A percentile compares a stretch with the other conserved stretches of the same genome.
Conservation (phyloP, 2,329 filamentous ascomycete species). For the Alternaria brassicae region DNA sequence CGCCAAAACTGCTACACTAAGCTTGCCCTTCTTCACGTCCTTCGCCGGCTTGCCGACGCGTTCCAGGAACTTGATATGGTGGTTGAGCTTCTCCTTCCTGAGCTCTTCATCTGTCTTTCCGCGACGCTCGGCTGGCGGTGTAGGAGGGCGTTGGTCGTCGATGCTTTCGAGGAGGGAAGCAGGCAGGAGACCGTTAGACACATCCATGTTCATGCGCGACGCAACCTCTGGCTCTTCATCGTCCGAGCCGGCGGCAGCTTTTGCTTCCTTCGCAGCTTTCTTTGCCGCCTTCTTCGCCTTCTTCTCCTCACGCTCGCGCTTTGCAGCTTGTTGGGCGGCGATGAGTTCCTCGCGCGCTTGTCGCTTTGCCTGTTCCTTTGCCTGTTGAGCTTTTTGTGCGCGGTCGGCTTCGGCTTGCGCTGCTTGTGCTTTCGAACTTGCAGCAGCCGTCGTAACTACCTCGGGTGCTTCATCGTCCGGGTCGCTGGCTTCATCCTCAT, state of each 20-base stretch:
- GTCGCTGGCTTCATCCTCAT: slow-evolving; percentile 41
- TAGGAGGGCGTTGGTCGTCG: slow-evolving; percentile 54
- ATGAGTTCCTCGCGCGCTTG: slow-evolving; percentile 43
- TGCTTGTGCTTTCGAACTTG: slow-evolving; percentile 37
- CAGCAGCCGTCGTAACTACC: slow-evolving; percentile 43
- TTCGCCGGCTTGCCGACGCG: slow-evolving; percentile 57
- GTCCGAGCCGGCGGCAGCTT: slow-evolving; percentile 8
- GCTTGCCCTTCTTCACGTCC: slow-evolving; percentile 58
- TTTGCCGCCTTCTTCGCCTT: slow-evolving; percentile 41
- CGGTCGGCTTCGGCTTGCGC: slow-evolving; percentile 40
- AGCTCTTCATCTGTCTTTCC: slow-evolving; percentile 41
- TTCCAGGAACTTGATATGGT: slow-evolving; percentile 58
- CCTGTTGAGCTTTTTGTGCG: slow-evolving; percentile 39
- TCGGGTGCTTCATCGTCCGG: slow-evolving; percentile 52
- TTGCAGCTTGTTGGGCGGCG: slow-evolving; percentile 43
- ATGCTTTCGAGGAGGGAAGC: slow-evolving; percentile 59
- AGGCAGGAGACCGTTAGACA: slow-evolving; percentile 60
- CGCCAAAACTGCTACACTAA: slow-evolving; percentile 59
- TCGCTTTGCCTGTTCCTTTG: slow-evolving; percentile 35
- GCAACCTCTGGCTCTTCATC: slow-evolving; percentile 11
- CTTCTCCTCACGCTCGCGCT: slow-evolving; percentile 39
- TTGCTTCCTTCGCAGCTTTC: slow-evolving; percentile 21
- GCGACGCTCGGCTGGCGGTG: slow-evolving; percentile 47
- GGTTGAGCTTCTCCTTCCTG: slow-evolving; percentile 55
- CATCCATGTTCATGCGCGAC: slow-evolving; percentile 27